Evolutionary conservation across 805 yeast species (phyloP).

Genomic region (Debaryomyces maramus): DNA sequence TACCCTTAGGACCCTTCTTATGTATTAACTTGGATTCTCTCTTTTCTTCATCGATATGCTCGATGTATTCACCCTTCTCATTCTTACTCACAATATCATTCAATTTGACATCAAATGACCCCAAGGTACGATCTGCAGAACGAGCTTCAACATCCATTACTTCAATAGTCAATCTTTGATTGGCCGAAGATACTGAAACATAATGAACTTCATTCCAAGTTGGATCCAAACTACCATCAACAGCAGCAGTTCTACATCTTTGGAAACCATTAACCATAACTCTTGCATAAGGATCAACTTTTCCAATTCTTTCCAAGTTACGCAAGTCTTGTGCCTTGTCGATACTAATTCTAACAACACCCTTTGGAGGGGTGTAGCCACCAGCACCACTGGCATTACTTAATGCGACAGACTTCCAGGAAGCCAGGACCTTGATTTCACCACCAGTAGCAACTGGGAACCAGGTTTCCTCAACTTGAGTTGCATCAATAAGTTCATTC

Average conservation of each 20-base stretch:
- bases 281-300: constrained; percentile 88
- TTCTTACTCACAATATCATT: constrained; percentile 66
- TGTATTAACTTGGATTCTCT: constrained; percentile 64
- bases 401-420: constrained; percentile 86
- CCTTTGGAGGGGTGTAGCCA: constrained; percentile 93
- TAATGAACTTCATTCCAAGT: constrained; percentile 82
- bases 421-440: constrained; percentile 64
- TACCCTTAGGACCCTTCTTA: constrained; percentile 83
- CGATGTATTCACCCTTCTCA: constrained; percentile 62
- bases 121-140: constrained; percentile 84
- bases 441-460: constrained; percentile 74
- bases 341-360: constrained; percentile 76
- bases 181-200: constrained; percentile 77
- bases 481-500: constrained; percentile 70
- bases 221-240: constrained; percentile 70
- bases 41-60: constrained; percentile 54
- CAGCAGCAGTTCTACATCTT: constrained; percentile 73
- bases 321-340: constrained; percentile 71
- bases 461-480: constrained; percentile 78
- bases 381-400: constrained; percentile 65
- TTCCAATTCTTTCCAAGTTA: constrained; percentile 86
- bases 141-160: constrained; percentile 86
- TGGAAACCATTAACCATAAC: constrained; percentile 74
- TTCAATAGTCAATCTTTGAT: constrained; percentile 80
- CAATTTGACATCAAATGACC: constrained; percentile 71